Conservation (phyloP, 2,329 filamentous ascomycete genomes). For the Fusarium penzigii region DNA sequence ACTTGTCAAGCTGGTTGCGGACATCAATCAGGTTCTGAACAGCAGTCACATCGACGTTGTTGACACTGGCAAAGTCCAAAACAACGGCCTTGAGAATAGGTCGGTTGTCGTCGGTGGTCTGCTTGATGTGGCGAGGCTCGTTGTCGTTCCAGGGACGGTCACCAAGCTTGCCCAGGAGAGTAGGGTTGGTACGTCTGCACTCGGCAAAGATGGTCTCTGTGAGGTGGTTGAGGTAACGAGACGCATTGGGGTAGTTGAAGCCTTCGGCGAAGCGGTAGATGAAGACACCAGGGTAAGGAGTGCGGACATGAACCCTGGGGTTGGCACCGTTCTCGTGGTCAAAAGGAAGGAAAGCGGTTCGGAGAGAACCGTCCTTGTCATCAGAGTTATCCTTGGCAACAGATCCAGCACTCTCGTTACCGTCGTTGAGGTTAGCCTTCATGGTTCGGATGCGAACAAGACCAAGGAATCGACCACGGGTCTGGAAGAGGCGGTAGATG, state of each 20-base stretch:
- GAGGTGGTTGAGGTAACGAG: constrained; percentile 51
- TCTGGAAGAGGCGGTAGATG: constrained; percentile 77
- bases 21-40: constrained; percentile 56
- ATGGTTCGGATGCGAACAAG: constrained; percentile 82
- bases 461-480: constrained; percentile 76
- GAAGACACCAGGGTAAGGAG: constrained; percentile 54
- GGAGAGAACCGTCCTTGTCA: constrained; percentile 46
- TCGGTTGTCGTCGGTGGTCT: constrained; percentile 36
- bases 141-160: constrained; percentile 62
- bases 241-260: constrained; percentile 58
- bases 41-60: constrained; percentile 57
- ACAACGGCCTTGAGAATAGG: constrained; percentile 57
- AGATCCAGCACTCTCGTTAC: constrained; percentile 26
- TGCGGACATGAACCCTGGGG: constrained; percentile 45
- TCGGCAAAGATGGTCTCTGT: constrained; percentile 46
- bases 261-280: constrained; percentile 57
- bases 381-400: constrained; percentile 35
- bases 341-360: constrained; percentile 48
- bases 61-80: constrained; percentile 57
- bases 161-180: constrained; percentile 47
- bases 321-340: constrained; percentile 54
- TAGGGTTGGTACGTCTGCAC: constrained; percentile 47
- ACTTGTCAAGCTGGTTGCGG: constrained; percentile 53
- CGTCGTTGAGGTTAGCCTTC: constrained; percentile 70
- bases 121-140: constrained; percentile 39